Percentiles rank a stretch among this genome's conserved stretches.
phyloP scores from a whole-genome alignment of 192 early-diverging fungal genomes.

The Backusella circina region DNA sequence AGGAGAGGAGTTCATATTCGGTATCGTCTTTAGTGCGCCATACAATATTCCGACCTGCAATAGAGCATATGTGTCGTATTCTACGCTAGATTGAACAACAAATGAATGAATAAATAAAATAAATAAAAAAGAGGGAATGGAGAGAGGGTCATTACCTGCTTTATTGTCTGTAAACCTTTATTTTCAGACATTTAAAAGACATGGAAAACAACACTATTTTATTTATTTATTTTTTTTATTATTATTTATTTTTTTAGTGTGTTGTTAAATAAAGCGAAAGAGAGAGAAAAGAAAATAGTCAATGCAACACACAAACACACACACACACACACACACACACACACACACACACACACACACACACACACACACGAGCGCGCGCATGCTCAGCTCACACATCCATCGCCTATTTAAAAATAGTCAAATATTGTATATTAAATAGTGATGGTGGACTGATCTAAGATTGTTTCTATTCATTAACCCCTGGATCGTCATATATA shows the following conservation, averaged over 20 bases:
- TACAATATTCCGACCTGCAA: constrained; percentile 29
- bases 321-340: neutral
- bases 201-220: constrained; percentile 6
- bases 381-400: neutral
- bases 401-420: neutral
- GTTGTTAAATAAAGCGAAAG: neutral
- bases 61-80: constrained; percentile 27
- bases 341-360: neutral
- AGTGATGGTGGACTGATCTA: neutral
- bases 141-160: neutral
- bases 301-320: neutral
- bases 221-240: too few relatives aligned
- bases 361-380: neutral
- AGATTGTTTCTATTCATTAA: too few relatives aligned
- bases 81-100: constrained; percentile 16
- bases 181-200: neutral
- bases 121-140: neutral
- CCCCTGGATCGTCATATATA: neutral
- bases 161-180: neutral
- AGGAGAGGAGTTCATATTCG: neutral
- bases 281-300: neutral
- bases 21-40: constrained; percentile 5
- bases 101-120: neutral
- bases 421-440: too few relatives aligned
- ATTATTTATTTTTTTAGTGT: neutral